These are phyloP conservation scores for Dactylellina parvicollis DNA, from an alignment of 2,329 filamentous ascomycete genomes.

Conservation along the genomic window DNA sequence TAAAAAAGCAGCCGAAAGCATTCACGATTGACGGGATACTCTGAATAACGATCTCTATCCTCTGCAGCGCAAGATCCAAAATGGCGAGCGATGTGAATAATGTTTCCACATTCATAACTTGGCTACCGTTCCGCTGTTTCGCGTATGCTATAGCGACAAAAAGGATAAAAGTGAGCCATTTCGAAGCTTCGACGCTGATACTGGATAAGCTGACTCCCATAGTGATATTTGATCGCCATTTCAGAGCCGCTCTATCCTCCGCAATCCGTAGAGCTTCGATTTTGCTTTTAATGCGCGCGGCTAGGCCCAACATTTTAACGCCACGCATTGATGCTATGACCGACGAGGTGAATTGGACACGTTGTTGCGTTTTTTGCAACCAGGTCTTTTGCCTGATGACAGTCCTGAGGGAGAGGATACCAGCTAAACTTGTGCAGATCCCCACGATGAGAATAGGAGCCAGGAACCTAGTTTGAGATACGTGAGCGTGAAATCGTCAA, in stretches of 20 bases:
- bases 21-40: slow-evolving; percentile 16
- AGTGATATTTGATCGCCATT: slow-evolving; percentile 8
- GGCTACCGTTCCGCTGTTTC: background rate
- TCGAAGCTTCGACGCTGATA: slow-evolving; percentile 15
- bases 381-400: slow-evolving; percentile 15
- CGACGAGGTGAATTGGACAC: slow-evolving; percentile 32
- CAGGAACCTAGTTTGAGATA: background rate
- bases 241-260: slow-evolving; percentile 10
- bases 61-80: slow-evolving; percentile 7
- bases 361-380: slow-evolving; percentile 20
- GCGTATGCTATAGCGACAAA: slow-evolving; percentile 3
- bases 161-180: slow-evolving; percentile 26
- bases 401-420: background rate
- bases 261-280: background rate
- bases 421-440: slow-evolving; percentile 8
- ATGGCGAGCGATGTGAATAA: slow-evolving; percentile 33
- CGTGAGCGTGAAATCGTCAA: background rate
- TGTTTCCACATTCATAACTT: slow-evolving; percentile 13
- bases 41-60: slow-evolving; percentile 9
- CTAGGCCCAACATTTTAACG: slow-evolving; percentile 24
- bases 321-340: slow-evolving; percentile 30
- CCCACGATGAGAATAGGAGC: slow-evolving; percentile 2
- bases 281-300: background rate
- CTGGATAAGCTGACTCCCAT: background rate
- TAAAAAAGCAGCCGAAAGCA: slow-evolving; percentile 17